Evolutionary conservation across 1,284 basidiomycete species (phyloP), one percentile per base, ranked within the genome.

Genomic region (Xanthoconium separans): DNA sequence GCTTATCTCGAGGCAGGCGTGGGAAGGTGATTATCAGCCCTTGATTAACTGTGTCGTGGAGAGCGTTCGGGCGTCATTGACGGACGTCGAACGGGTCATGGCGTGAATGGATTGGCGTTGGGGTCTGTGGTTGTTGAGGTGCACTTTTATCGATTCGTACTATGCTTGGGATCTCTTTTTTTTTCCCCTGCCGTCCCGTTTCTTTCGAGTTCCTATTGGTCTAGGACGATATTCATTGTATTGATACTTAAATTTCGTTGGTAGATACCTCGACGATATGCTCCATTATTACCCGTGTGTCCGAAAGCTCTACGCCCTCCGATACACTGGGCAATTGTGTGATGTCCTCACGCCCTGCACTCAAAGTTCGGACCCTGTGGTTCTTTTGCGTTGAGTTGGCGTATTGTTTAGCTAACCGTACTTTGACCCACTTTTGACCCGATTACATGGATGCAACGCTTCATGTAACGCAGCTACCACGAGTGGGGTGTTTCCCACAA

Each of bases 1-100:
- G 27, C 37, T 31, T 33, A 11, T 20, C 18, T 15, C 16, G 4
- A 29, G 29, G 2, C 47, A 68, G 66, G 66, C 66, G 16, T 68
- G 66, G 66, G 68, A 71, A 24, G 66, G 66, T 3, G 63, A 68
- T 27, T 68, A 70, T 27, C 65, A 66, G 20, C 70, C 66, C 18
- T 43, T 68, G 57, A 68, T 68, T 44, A 63, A 66, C 34, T 69
- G 70, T 30, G 51, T 68, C 30, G 68, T 70, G 2, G 61, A 71
- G 31, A 59, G 61, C 20, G 58, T 61, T 53, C 62, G 59, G 10
- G 13, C 43, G 15, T 65, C 70, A 3, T 47, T 70, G 30, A 51
- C 45, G 22, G 70, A 68, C 2, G 64, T 68, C 8, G 67, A 71
- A 8, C 59, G 59, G 8, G 68, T 68, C 45, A 70, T 68, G 69